Conservation (phyloP, 176 grass and related monocot species). For the Pontederia paniculata region DNA sequence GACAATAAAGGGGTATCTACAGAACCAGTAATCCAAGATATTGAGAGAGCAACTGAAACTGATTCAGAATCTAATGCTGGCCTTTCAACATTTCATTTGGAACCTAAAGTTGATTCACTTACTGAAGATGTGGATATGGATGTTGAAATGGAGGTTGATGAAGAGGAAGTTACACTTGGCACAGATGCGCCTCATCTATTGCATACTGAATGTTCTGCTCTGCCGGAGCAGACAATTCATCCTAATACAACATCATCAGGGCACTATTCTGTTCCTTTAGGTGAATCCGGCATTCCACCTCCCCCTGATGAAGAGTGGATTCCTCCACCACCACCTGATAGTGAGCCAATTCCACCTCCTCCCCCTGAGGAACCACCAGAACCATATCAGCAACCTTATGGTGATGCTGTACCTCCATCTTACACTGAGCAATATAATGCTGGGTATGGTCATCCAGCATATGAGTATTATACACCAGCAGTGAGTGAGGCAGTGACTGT, state of each 20-base stretch:
- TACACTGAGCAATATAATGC: conserved; percentile 42
- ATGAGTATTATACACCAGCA: conserved; percentile 49
- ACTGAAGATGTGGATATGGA: conserved; percentile 73
- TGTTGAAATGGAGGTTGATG: conserved; percentile 98
- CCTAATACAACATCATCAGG: conserved; percentile 16
- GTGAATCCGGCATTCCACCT: conserved; percentile 42
- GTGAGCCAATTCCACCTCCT: conserved; percentile 55
- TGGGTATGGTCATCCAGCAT: conserved; percentile 41
- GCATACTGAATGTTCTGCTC: conserved; percentile 23
- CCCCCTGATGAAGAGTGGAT: conserved; percentile 81
- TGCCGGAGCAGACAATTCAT: conserved; percentile 17
- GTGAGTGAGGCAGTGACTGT: conserved; percentile 33
- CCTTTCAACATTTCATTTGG: background rate
- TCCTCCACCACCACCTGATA: conserved; percentile 70
- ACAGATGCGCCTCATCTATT: conserved; percentile 4
- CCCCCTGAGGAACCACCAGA: conserved; percentile 21
- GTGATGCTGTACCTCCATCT: conserved; percentile 37
- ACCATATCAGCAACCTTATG: conserved; percentile 23
- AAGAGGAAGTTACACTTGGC: conserved; percentile 36
- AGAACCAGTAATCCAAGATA: conserved; percentile 19
- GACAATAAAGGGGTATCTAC: conserved; percentile 16
- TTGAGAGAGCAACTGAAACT: conserved; percentile 14
- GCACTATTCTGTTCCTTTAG: conserved; percentile 25
- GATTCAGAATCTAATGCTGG: background rate
- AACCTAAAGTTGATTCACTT: conserved; percentile 25